Evolutionary conservation across 1,284 basidiomycete genomes (phyloP).

Genomic region (Omphalotus olearius): DNA sequence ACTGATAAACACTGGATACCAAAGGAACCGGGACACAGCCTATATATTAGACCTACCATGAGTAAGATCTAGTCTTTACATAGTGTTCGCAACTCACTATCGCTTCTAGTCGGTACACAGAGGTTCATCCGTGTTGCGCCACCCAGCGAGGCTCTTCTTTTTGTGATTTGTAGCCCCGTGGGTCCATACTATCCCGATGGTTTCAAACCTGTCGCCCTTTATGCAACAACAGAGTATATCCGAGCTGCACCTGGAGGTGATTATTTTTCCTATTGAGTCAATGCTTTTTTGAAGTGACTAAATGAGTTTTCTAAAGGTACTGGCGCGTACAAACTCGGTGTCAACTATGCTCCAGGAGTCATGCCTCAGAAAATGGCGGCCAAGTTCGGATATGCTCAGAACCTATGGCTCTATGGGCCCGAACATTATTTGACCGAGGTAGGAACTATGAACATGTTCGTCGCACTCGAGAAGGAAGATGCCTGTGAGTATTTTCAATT

Average conservation of each 20-base stretch:
- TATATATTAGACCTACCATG: slow-evolving; percentile 85
- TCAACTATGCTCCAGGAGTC: slow-evolving; percentile 90
- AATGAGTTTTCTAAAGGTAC: slow-evolving; percentile 49
- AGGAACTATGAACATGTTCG: slow-evolving; percentile 97
- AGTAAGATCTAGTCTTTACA: slow-evolving; percentile 41
- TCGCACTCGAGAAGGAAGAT: slow-evolving; percentile 75
- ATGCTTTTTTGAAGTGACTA: neutral
- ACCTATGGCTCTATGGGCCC: slow-evolving; percentile 90
- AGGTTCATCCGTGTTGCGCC: slow-evolving; percentile 86
- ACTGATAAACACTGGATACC: slow-evolving; percentile 95
- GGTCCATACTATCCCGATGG: slow-evolving; percentile 95
- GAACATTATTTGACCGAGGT: slow-evolving; percentile 88
- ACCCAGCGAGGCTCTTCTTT: slow-evolving; percentile 86
- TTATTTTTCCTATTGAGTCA: slow-evolving; percentile 13
- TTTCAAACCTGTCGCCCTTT: slow-evolving; percentile 93
- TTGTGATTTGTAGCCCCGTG: slow-evolving; percentile 91
- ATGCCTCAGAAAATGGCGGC: slow-evolving; percentile 87
- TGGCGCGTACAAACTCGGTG: slow-evolving; percentile 88
- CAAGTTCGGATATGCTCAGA: slow-evolving; percentile 85
- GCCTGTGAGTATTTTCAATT: slow-evolving; percentile 46
- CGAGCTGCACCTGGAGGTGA: slow-evolving; percentile 88
- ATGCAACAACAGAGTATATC: slow-evolving; percentile 88
- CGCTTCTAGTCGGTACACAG: slow-evolving; percentile 79
- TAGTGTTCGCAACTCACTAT: neutral
- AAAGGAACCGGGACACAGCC: slow-evolving; percentile 81